These are phyloP conservation scores for Sordaria brevicollis DNA, from an alignment of 495 filamentous ascomycete species.

Conservation along the genomic window DNA sequence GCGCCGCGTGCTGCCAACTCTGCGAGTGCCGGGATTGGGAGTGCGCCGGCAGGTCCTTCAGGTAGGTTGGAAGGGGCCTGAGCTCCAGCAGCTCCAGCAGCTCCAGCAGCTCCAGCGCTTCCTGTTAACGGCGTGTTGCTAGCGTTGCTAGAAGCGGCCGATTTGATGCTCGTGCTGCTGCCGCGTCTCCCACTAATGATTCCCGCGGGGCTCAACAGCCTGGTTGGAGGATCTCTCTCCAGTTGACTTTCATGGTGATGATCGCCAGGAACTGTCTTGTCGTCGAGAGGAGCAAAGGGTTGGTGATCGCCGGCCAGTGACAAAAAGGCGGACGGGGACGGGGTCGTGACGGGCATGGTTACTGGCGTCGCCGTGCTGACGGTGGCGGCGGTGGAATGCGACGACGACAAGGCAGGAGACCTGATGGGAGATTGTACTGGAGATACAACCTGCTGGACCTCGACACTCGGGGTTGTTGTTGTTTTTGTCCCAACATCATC, in stretches of 20 bases:
- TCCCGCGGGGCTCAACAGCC: background rate
- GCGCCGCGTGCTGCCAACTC: slow-evolving; percentile 5
- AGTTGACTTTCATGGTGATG: background rate
- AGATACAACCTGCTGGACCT: background rate
- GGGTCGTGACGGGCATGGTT: background rate
- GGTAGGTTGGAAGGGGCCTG: background rate
- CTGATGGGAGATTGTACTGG: background rate
- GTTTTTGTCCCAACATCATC: too few species aligned
- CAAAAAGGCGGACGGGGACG: background rate
- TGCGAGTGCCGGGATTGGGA: background rate
- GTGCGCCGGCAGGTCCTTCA: too few species aligned
- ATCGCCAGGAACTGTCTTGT: background rate
- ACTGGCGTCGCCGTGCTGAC: background rate
- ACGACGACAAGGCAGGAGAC: background rate
- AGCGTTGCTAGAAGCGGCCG: background rate
- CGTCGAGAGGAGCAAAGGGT: background rate
- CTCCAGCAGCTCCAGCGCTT: too few species aligned
- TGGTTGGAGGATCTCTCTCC: background rate
- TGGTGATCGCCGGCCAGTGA: background rate
- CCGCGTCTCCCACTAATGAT: background rate
- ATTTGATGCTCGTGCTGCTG: background rate
- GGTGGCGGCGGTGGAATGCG: background rate
- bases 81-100: background rate
- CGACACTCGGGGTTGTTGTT: background rate
- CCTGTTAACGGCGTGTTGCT: background rate